Evolutionary conservation across 2,329 filamentous ascomycete genomes (phyloP).

Genomic region (Claviceps sp.): DNA sequence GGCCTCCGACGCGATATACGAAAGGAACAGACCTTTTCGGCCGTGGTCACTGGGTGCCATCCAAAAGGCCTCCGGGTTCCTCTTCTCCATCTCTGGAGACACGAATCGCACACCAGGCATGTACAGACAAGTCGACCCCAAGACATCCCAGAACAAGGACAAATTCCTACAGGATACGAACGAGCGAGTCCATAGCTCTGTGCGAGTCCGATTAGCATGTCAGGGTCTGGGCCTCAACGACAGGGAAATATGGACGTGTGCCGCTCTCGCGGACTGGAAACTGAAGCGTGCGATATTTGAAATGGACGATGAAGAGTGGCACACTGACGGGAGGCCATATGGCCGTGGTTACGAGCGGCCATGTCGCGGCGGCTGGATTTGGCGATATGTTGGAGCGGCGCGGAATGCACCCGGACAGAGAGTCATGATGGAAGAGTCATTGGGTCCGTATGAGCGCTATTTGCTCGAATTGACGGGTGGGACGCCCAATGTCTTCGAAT

Average conservation of each 20-base stretch:
- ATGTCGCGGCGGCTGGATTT: conserved; percentile 31
- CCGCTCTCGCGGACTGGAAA: conserved; percentile 31
- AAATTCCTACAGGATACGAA: conserved; percentile 37
- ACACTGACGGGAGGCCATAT: conserved; percentile 12
- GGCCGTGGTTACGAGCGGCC: conserved; percentile 10
- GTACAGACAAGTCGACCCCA: conserved; percentile 31
- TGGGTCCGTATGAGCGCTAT: conserved; percentile 39
- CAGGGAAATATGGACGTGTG: conserved; percentile 29
- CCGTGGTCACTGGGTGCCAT: conserved; percentile 36
- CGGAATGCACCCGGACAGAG: conserved; percentile 24
- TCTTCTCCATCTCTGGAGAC: conserved; percentile 32
- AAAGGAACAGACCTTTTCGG: conserved; percentile 32
- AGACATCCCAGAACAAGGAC: conserved; percentile 20
- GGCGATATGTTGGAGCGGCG: conserved; percentile 37
- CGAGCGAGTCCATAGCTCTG: conserved; percentile 41
- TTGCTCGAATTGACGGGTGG: conserved; percentile 32
- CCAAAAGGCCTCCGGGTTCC: conserved; percentile 20
- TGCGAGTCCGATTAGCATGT: conserved; percentile 37
- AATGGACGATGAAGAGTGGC: background rate
- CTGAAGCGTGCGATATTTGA: conserved; percentile 20
- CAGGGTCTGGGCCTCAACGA: conserved; percentile 37
- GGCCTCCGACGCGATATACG: conserved; percentile 35
- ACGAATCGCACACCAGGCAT: conserved; percentile 32
- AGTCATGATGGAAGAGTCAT: conserved; percentile 37
- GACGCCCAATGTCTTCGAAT: conserved; percentile 28